Evolutionary conservation across 2,329 filamentous ascomycete genomes (phyloP).

Genomic region (Diplodia scrobiculata): DNA sequence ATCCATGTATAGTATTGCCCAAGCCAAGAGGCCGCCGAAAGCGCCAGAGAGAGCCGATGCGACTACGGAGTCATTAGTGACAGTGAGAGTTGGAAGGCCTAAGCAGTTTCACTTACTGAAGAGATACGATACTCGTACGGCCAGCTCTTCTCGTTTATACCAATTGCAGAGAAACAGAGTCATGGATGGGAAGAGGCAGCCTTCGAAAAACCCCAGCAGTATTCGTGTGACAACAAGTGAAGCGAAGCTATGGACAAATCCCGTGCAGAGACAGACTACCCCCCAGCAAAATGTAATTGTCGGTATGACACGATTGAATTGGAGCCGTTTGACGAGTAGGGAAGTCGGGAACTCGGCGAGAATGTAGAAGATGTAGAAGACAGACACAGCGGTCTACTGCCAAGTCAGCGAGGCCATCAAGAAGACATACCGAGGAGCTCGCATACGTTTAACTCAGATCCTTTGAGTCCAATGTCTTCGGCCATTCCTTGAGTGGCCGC

Average conservation of each 20-base stretch:
- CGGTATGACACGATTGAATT: slow-evolving; percentile 42
- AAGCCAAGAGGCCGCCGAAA: slow-evolving; percentile 39
- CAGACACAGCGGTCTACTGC: slow-evolving; percentile 39
- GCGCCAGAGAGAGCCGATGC: slow-evolving; percentile 37
- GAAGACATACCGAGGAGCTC: neutral
- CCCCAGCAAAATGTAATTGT: slow-evolving; percentile 38
- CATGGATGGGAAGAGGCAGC: slow-evolving; percentile 41
- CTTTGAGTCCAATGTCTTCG: slow-evolving; percentile 36
- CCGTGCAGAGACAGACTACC: slow-evolving; percentile 36
- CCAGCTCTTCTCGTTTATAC: slow-evolving; percentile 40
- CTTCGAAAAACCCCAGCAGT: slow-evolving; percentile 40
- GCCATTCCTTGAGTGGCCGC: slow-evolving; percentile 43
- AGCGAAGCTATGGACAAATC: slow-evolving; percentile 36
- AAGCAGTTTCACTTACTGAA: slow-evolving; percentile 32
- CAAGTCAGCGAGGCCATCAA: neutral
- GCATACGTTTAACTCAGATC: slow-evolving; percentile 37
- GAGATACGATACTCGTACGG: slow-evolving; percentile 38
- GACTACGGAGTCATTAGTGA: slow-evolving; percentile 20
- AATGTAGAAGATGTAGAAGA: slow-evolving; percentile 44
- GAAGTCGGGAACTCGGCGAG: slow-evolving; percentile 43
- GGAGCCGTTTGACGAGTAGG: slow-evolving; percentile 40
- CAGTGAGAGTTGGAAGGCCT: neutral
- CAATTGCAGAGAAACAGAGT: slow-evolving; percentile 40
- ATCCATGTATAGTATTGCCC: slow-evolving; percentile 39
- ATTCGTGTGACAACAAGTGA: slow-evolving; percentile 35